Percentiles rank a stretch among this genome's conserved stretches.
These are phyloP conservation scores for Scedosporium apiospermum DNA, from an alignment of 2,329 filamentous ascomycete genomes.

Conservation along the genomic window DNA sequence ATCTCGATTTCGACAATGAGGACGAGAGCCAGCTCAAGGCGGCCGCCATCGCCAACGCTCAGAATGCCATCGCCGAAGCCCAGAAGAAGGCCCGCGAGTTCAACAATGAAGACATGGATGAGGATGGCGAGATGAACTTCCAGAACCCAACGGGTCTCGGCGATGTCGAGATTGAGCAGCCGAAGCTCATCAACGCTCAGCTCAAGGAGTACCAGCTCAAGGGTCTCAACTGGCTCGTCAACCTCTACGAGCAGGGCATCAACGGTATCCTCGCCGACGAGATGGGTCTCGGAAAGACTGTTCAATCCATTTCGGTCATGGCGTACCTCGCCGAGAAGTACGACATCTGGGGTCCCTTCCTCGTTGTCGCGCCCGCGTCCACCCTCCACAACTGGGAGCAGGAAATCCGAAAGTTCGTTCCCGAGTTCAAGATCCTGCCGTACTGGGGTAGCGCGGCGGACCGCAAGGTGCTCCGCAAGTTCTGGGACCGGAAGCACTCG, in stretches of 20 bases:
- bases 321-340: slow-evolving; percentile 94
- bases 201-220: slow-evolving; percentile 99
- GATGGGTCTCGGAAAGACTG: slow-evolving; percentile 98
- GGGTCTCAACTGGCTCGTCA: slow-evolving; percentile 98
- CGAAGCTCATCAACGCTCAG: slow-evolving; percentile 84
- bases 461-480: slow-evolving; percentile 92
- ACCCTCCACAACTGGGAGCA: slow-evolving; percentile 99
- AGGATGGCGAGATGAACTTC: slow-evolving; percentile 98
- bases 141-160: slow-evolving; percentile 95
- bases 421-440: slow-evolving; percentile 85
- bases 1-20: slow-evolving; percentile 90
- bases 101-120: slow-evolving; percentile 72
- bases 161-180: slow-evolving; percentile 88
- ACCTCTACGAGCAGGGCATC: slow-evolving; percentile 98
- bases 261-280: slow-evolving; percentile 98
- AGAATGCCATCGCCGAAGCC: slow-evolving; percentile 89
- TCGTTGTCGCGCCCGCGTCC: slow-evolving; percentile 92
- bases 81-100: slow-evolving; percentile 89
- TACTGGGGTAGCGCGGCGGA: slow-evolving; percentile 97
- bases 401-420: slow-evolving; percentile 91
- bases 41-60: slow-evolving; percentile 89
- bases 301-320: slow-evolving; percentile 99
- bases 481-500: slow-evolving; percentile 97
- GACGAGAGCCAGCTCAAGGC: slow-evolving; percentile 74
- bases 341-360: slow-evolving; percentile 95